Conservation (phyloP, 768 basidiomycete species). For the Megacollybia marginata region DNA sequence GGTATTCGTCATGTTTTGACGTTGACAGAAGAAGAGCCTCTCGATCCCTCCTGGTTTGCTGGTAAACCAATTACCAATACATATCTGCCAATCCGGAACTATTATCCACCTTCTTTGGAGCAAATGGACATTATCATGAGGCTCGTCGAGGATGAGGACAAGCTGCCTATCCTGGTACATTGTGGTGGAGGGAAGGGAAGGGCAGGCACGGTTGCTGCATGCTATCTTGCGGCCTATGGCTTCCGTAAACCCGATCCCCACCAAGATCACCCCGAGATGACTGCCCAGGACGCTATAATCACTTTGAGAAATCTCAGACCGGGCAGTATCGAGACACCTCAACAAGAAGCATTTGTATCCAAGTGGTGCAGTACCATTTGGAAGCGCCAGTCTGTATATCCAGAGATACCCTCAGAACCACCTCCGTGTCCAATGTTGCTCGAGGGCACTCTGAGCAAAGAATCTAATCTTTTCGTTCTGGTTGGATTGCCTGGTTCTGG, state of each 20-base stretch:
- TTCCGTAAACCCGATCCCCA: conserved; percentile 34
- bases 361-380: conserved; percentile 52
- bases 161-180: conserved; percentile 46
- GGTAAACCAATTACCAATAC: conserved; percentile 40
- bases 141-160: conserved; percentile 34
- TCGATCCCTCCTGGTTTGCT: conserved; percentile 39
- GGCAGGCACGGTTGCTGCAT: conserved; percentile 55
- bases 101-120: conserved; percentile 46
- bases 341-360: conserved; percentile 52
- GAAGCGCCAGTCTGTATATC: conserved; percentile 47
- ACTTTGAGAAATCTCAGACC: conserved; percentile 43
- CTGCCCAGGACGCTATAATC: conserved; percentile 40
- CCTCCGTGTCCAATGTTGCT: conserved; percentile 37
- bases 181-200: conserved; percentile 60
- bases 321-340: conserved; percentile 47
- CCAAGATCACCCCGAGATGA: conserved; percentile 38
- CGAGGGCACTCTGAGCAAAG: conserved; percentile 28
- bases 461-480: conserved; percentile 41
- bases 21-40: conserved; percentile 50
- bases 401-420: conserved; percentile 44
- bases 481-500: conserved; percentile 59
- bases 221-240: conserved; percentile 51
- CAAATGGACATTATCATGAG: conserved; percentile 52
- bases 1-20: conserved; percentile 53
- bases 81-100: conserved; percentile 49